A percentile compares a stretch with the other conserved stretches of the same genome.
phyloP scores from a whole-genome alignment of 352 stramenopile species.

The Blastocystis sp. region DNA sequence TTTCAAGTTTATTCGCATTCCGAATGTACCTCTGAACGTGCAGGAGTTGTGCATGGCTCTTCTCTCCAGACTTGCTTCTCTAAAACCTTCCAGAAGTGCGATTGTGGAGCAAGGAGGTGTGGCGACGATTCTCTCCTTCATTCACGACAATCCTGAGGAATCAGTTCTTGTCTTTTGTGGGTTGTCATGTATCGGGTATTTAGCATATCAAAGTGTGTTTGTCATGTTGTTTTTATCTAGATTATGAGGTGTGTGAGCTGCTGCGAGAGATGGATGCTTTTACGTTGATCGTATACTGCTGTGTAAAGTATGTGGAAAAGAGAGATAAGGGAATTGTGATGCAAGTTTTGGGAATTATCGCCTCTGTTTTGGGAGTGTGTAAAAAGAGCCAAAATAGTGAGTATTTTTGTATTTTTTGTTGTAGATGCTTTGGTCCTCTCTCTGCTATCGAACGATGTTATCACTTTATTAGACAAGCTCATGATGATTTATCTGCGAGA shows the following conservation, averaged over 20 bases:
- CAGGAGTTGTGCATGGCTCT: slow-evolving; percentile 19
- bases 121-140: not conserved
- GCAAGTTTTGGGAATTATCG: slow-evolving; percentile 6
- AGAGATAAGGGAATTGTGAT: slow-evolving; percentile 31
- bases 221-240: not conserved
- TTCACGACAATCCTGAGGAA: not conserved
- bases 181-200: slow-evolving; percentile 7
- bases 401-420: not conserved
- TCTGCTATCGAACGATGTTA: slow-evolving; percentile 9
- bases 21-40: not conserved
- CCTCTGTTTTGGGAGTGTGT: not conserved
- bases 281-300: not conserved
- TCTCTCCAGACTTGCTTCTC: not conserved
- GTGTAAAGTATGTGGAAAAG: slow-evolving; percentile 37
- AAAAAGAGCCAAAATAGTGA: not conserved
- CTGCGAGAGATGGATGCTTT: not conserved
- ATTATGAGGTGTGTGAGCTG: not conserved
- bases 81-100: not conserved
- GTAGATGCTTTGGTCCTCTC: not conserved
- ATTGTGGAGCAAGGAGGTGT: not conserved
- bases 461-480: slow-evolving; percentile 18
- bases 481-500: slow-evolving; percentile 25
- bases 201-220: not conserved
- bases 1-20: not conserved
- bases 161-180: slow-evolving; percentile 12